These are phyloP conservation scores for Colletotrichum siamense DNA, from an alignment of 2,329 filamentous ascomycete species.

Conservation along the genomic window DNA sequence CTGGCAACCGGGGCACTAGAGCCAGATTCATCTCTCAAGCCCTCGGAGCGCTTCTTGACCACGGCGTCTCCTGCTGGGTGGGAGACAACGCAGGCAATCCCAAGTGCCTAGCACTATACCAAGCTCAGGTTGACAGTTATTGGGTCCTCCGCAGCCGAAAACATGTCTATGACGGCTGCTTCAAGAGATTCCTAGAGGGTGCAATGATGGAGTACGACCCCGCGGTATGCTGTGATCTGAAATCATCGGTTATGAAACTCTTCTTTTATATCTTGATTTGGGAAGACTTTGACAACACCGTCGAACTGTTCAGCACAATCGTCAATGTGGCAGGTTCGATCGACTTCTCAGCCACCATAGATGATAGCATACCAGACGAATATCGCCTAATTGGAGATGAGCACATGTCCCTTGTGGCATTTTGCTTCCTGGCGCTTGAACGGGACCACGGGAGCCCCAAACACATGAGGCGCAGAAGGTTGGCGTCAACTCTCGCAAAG, in stretches of 20 bases:
- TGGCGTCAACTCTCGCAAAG: background rate
- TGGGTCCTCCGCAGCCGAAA: no score
- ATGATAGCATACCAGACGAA: fast-evolving
- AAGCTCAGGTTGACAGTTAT: background rate
- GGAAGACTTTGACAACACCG: background rate
- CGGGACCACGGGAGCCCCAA: fast-evolving
- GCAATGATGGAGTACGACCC: background rate
- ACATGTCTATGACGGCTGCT: background rate
- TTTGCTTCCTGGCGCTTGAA: background rate
- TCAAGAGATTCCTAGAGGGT: background rate
- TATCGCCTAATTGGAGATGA: background rate
- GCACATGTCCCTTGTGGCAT: fast-evolving
- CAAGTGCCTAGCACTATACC: background rate
- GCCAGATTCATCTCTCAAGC: background rate
- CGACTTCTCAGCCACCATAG: background rate
- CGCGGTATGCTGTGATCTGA: background rate
- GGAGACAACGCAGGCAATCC: fast-evolving
- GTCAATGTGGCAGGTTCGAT: background rate
- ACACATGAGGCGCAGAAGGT: background rate
- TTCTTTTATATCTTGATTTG: background rate
- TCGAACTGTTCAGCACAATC: fast-evolving
- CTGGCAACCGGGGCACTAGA: background rate
- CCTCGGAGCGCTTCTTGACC: background rate
- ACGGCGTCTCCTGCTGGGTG: background rate
- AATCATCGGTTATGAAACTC: background rate